A percentile compares a stretch with the other conserved stretches of the same genome.
Conservation (phyloP, 2,329 filamentous ascomycete genomes). For the Colletotrichum sp. region DNA sequence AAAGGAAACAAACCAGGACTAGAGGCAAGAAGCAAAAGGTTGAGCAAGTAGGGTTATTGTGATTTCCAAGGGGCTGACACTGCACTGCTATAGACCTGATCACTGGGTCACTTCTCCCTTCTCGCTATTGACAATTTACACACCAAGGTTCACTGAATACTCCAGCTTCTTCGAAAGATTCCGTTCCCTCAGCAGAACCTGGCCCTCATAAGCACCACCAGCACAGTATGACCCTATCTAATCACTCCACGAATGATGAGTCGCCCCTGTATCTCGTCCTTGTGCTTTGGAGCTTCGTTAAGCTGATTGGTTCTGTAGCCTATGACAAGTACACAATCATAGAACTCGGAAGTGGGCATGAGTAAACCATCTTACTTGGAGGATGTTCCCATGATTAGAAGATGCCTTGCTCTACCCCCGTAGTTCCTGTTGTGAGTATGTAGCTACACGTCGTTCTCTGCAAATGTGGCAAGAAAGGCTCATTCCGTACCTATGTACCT, state of each 20-base stretch:
- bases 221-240: not conserved
- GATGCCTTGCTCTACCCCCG: not conserved
- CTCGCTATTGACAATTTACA: not conserved
- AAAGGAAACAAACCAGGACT: not conserved
- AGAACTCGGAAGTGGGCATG: not conserved
- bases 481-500: not conserved
- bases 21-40: not conserved
- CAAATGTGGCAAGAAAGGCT: not conserved
- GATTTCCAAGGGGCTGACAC: not conserved
- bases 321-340: not conserved
- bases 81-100: not conserved
- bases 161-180: not conserved
- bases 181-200: not conserved
- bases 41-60: not conserved
- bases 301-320: not conserved
- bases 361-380: not conserved
- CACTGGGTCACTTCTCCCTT: not conserved
- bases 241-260: not conserved
- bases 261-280: not conserved
- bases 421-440: not conserved
- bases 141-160: not conserved
- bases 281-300: not conserved
- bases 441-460: not conserved
- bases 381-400: not conserved
- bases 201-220: not conserved